Evolutionary conservation across 2,329 filamentous ascomycete genomes (phyloP).

Genomic region (Chaetomiaceae sp.): DNA sequence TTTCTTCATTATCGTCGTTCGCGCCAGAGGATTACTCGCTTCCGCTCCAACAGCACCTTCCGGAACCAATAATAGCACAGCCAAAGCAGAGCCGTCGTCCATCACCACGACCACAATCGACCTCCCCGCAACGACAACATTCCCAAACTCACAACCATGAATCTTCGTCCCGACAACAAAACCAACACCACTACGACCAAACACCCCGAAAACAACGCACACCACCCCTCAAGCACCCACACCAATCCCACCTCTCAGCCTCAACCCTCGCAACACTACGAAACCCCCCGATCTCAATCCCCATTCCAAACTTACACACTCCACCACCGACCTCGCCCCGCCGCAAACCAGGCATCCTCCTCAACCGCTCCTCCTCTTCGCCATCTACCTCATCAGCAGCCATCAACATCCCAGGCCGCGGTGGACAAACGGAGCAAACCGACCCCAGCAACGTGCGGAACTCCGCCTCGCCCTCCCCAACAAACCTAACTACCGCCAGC

Average conservation of each 20-base stretch:
- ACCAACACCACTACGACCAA: not conserved
- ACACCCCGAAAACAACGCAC: slow-evolving; percentile 3
- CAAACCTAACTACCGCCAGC: not conserved
- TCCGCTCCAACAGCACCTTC: not conserved
- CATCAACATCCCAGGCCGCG: too few species aligned
- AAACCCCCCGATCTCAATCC: not conserved
- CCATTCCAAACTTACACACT: slow-evolving; percentile 7
- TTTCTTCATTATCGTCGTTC: slow-evolving; percentile 17
- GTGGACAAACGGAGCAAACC: too few species aligned
- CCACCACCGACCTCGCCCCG: slow-evolving; percentile 12
- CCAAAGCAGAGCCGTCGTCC: not conserved
- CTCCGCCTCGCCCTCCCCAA: not conserved
- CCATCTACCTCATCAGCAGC: not conserved
- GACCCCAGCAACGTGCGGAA: too few species aligned
- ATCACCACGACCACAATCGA: not conserved
- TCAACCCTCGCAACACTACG: not conserved
- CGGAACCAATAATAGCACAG: not conserved
- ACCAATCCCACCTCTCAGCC: not conserved
- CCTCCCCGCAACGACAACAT: not conserved
- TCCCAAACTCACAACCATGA: not conserved
- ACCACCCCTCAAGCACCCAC: not conserved
- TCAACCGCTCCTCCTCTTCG: not conserved
- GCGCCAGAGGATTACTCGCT: slow-evolving; percentile 14
- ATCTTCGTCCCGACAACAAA: not conserved
- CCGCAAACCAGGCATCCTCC: slow-evolving; percentile 3